A percentile compares a stretch with the other conserved stretches of the same genome.
Evolutionary conservation across 345 rosid genomes (phyloP).

Genomic region (Streptanthus diversifolius): DNA sequence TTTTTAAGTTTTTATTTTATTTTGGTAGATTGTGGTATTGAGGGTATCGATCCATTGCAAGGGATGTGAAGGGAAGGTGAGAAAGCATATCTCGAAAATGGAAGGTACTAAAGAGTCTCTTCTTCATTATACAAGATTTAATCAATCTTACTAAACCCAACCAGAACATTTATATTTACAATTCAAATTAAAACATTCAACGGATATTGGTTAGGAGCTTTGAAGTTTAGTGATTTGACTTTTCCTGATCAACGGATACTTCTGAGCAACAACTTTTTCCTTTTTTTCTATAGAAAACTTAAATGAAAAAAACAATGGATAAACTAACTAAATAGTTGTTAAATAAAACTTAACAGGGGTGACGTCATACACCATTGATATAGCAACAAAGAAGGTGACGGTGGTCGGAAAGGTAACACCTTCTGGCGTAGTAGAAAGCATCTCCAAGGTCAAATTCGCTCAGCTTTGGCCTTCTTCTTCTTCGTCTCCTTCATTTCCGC

Average conservation of each 20-base stretch:
- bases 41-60: constrained; percentile 91
- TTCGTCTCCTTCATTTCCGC: constrained; percentile 13
- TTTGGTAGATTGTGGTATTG: constrained; percentile 72
- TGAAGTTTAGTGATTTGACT: constrained; percentile 27
- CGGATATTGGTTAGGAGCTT: constrained; percentile 13
- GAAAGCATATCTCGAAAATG: constrained; percentile 89
- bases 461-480: constrained; percentile 67
- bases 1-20: not conserved
- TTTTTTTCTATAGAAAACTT: not conserved
- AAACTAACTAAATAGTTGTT: not conserved
- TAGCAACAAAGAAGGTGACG: constrained; percentile 79
- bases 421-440: constrained; percentile 59
- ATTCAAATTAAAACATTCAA: constrained; percentile 7
- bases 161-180: not conserved
- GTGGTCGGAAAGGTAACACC: constrained; percentile 86
- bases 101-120: constrained; percentile 50
- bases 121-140: not conserved
- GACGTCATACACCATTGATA: constrained; percentile 72
- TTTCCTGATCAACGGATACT: constrained; percentile 21
- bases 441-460: constrained; percentile 78
- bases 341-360: constrained; percentile 49
- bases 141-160: not conserved
- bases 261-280: constrained; percentile 11
- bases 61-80: constrained; percentile 93
- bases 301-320: not conserved